phyloP scores from a whole-genome alignment of 73 alveolate genomes.

The Paramecium sexaurelia region DNA sequence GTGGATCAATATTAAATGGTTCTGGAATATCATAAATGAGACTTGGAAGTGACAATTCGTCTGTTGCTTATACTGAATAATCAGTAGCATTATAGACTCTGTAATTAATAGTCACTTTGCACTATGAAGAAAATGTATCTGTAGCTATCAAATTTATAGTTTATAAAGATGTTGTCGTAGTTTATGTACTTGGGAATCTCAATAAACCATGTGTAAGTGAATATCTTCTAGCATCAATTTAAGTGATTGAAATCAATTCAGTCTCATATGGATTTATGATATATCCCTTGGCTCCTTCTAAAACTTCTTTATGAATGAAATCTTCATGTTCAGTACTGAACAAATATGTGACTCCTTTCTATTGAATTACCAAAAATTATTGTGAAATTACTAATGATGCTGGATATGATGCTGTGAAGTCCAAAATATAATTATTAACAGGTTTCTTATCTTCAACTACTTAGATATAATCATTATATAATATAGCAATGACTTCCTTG shows the following conservation, averaged over 20 bases:
- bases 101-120: constrained; percentile 8
- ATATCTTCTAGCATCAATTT: constrained; percentile 38
- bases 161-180: not conserved
- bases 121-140: not conserved
- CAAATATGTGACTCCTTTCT: constrained; percentile 26
- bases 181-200: not conserved
- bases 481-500: not conserved
- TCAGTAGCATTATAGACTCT: not conserved
- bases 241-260: constrained; percentile 11
- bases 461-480: constrained; percentile 9
- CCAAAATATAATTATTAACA: not conserved
- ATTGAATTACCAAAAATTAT: not conserved
- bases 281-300: not conserved
- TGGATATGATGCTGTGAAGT: not conserved
- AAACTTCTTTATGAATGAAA: not conserved
- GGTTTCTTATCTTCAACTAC: not conserved
- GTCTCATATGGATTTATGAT: constrained; percentile 35
- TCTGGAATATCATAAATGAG: not conserved
- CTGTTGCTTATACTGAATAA: not conserved
- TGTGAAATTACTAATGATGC: not conserved
- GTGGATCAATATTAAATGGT: not conserved
- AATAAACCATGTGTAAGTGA: constrained; percentile 19
- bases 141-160: not conserved
- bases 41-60: not conserved
- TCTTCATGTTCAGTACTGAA: constrained; percentile 53